Evolutionary conservation across 345 rosid genomes (phyloP).

Genomic region (Bruguiera sexangula): DNA sequence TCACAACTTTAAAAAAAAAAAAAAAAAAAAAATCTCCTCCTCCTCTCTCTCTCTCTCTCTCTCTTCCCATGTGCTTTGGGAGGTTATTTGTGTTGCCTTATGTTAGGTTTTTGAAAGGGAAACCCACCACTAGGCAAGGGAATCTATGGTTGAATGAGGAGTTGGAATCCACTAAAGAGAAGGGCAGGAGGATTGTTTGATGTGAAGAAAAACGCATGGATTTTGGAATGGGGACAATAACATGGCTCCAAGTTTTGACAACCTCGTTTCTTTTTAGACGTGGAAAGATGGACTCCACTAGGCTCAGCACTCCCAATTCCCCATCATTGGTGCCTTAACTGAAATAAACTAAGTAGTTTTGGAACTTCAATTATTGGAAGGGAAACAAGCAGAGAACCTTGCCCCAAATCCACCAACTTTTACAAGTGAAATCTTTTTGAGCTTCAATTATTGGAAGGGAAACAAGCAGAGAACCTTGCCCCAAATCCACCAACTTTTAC

Average conservation of each 20-base stretch:
- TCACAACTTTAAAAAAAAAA: conserved; percentile 22
- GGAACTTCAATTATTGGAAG: conserved; percentile 47
- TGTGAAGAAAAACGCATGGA: conserved; percentile 37
- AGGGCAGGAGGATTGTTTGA: conserved; percentile 23
- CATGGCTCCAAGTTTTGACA: conserved; percentile 41
- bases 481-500: conserved; percentile 15
- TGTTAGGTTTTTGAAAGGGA: conserved; percentile 54
- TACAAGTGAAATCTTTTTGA: neutral
- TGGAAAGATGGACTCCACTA: conserved; percentile 74
- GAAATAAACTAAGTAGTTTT: conserved; percentile 36
- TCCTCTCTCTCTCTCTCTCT: neutral
- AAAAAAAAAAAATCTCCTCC: neutral
- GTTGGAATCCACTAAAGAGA: conserved; percentile 65
- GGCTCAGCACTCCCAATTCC: conserved; percentile 13
- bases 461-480: conserved; percentile 5
- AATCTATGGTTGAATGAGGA: conserved; percentile 58
- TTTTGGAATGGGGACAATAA: conserved; percentile 34
- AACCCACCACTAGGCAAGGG: conserved; percentile 42
- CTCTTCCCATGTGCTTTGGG: neutral
- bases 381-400: conserved; percentile 11
- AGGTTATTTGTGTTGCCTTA: conserved; percentile 12
- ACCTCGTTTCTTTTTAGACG: conserved; percentile 47
- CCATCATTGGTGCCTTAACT: conserved; percentile 57
- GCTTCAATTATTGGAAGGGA: conserved; percentile 48
- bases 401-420: conserved; percentile 16